phyloP scores from a whole-genome alignment of 2,329 filamentous ascomycete genomes.

The Epichloe elymi region DNA sequence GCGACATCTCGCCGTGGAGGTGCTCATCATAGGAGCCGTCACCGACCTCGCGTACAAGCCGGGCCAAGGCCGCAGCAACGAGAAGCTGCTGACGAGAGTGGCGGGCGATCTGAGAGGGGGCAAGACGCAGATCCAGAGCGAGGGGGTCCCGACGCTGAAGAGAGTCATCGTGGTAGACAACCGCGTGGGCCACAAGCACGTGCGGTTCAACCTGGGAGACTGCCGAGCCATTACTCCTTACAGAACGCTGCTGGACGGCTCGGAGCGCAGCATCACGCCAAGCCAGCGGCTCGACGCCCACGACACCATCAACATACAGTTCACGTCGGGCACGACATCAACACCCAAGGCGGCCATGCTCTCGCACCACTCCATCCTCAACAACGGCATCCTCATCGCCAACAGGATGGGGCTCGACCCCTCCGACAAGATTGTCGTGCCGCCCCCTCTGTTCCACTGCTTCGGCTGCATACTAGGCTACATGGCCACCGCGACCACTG shows the following conservation, averaged over 20 bases:
- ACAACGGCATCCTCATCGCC: conserved; percentile 80
- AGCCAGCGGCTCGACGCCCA: conserved; percentile 36
- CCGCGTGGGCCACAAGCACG: conserved; percentile 33
- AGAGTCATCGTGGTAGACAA: conserved; percentile 73
- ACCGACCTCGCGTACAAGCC: conserved; percentile 65
- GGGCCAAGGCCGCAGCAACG: conserved; percentile 39
- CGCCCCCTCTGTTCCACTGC: conserved; percentile 83
- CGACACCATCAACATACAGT: conserved; percentile 89
- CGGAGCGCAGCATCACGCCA: conserved; percentile 24
- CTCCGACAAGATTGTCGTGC: conserved; percentile 66
- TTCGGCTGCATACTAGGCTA: conserved; percentile 89
- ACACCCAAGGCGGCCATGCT: conserved; percentile 86
- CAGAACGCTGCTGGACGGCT: conserved; percentile 23
- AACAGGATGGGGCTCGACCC: conserved; percentile 69
- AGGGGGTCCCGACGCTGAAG: conserved; percentile 53
- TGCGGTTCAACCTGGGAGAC: conserved; percentile 30
- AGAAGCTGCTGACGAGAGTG: conserved; percentile 31
- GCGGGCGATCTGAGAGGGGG: conserved; percentile 25
- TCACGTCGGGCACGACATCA: conserved; percentile 90
- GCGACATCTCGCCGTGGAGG: conserved; percentile 55
- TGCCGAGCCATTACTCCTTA: conserved; percentile 33
- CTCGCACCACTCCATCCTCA: conserved; percentile 73
- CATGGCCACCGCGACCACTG: conserved; percentile 79
- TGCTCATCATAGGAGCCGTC: conserved; percentile 76
- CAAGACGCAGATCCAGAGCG: conserved; percentile 19